A percentile compares a stretch with the other conserved stretches of the same genome.
Evolutionary conservation across 352 stramenopile species (phyloP).

Genomic region (Aphanomyces invadans): DNA sequence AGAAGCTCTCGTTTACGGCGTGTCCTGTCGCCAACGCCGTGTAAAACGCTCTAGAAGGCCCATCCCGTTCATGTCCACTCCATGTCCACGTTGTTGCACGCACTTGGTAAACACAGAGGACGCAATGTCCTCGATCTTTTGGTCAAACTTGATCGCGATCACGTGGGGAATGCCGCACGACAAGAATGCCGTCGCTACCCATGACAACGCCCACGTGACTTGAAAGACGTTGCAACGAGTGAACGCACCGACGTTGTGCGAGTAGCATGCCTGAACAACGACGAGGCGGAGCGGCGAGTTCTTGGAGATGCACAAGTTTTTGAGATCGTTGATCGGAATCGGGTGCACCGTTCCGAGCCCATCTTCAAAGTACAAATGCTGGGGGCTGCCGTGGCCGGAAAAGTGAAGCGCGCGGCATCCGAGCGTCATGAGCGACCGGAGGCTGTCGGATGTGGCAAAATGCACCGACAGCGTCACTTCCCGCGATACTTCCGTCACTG

Average conservation of each 20-base stretch:
- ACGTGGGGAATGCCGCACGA: constrained; percentile 86
- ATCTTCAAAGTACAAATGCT: constrained; percentile 93
- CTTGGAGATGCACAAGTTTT: constrained; percentile 55
- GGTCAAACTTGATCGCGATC: constrained; percentile 77
- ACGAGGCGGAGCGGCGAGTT: constrained; percentile 55
- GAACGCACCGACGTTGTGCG: constrained; percentile 36
- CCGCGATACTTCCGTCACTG: constrained; percentile 47
- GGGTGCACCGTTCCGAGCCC: constrained; percentile 72
- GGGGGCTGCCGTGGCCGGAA: constrained; percentile 90
- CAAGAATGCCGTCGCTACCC: constrained; percentile 77
- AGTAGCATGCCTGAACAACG: constrained; percentile 79
- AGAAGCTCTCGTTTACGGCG: constrained; percentile 57
- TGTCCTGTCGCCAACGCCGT: constrained; percentile 67
- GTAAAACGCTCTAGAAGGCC: constrained; percentile 56
- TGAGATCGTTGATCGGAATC: constrained; percentile 57
- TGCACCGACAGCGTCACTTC: constrained; percentile 91
- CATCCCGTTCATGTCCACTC: too few relatives aligned
- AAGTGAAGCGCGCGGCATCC: constrained; percentile 91
- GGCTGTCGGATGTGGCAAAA: constrained; percentile 89
- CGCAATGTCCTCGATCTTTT: constrained; percentile 83
- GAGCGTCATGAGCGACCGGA: constrained; percentile 88
- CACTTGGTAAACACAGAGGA: constrained; percentile 74
- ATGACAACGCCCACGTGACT: too few relatives aligned
- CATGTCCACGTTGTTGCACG: too few relatives aligned
- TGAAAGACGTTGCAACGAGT: too few relatives aligned